Percentiles rank a stretch among this genome's conserved stretches.
These are phyloP conservation scores for Epichloe scottii DNA, from an alignment of 2,329 filamentous ascomycete genomes.

Conservation along the genomic window DNA sequence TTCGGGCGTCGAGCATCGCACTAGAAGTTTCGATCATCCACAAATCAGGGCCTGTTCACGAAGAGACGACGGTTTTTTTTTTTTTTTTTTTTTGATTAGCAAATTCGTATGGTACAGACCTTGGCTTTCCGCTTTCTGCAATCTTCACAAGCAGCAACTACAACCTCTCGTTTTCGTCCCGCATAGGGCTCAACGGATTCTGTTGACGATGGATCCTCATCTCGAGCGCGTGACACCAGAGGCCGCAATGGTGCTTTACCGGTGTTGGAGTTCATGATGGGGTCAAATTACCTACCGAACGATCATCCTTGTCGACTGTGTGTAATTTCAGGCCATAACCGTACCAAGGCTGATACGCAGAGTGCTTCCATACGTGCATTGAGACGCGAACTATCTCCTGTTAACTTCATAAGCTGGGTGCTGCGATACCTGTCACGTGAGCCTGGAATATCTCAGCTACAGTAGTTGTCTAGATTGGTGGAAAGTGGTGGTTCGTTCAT, in stretches of 20 bases:
- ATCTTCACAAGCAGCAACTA: neutral
- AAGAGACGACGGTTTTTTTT: neutral
- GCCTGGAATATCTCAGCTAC: neutral
- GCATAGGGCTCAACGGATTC: neutral
- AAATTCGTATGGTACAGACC: neutral
- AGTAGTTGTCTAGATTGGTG: neutral
- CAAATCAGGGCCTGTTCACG: neutral
- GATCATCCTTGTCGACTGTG: neutral
- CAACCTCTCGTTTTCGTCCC: neutral
- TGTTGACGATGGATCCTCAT: neutral
- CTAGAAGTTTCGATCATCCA: neutral
- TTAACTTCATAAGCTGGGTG: neutral
- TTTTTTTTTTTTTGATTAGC: too few species aligned
- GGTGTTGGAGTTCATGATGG: neutral
- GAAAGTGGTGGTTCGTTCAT: neutral
- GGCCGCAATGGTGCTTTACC: neutral
- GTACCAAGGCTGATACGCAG: neutral
- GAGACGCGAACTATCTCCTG: neutral
- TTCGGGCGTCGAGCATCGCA: slow-evolving; percentile 1
- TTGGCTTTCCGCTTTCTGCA: slow-evolving; percentile 1
- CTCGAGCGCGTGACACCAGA: neutral
- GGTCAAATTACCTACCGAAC: neutral
- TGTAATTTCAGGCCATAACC: neutral
- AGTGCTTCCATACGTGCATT: neutral
- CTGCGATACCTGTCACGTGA: neutral